These are phyloP conservation scores for Verticillium nubilum DNA, from an alignment of 2,329 filamentous ascomycete genomes.

Conservation along the genomic window DNA sequence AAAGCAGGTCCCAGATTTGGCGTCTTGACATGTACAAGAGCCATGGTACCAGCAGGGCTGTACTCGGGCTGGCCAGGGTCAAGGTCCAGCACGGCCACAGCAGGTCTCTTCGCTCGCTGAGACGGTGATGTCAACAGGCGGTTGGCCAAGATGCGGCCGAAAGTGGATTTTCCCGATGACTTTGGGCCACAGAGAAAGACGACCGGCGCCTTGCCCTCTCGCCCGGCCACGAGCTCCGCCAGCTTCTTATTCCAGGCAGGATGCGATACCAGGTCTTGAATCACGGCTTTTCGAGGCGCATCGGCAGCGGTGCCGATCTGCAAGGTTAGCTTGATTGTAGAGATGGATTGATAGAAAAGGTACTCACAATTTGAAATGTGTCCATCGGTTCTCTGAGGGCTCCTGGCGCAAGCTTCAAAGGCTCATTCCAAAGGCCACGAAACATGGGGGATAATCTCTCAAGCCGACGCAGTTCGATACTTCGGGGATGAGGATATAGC, in stretches of 20 bases:
- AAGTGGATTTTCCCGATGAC: constrained; percentile 71
- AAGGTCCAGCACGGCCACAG: constrained; percentile 56
- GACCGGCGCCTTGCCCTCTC: constrained; percentile 27
- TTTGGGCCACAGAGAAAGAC: constrained; percentile 65
- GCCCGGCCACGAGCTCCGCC: constrained; percentile 35
- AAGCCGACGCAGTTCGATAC: constrained; percentile 45
- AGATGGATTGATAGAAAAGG: neutral
- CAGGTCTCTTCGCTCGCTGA: neutral
- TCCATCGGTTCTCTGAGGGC: constrained; percentile 16
- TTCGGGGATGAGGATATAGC: constrained; percentile 46
- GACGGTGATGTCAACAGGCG: constrained; percentile 47
- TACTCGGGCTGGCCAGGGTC: constrained; percentile 77
- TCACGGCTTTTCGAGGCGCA: constrained; percentile 37
- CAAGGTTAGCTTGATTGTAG: constrained; percentile 15
- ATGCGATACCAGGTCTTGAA: constrained; percentile 52
- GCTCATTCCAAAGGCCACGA: constrained; percentile 58
- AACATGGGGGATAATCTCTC: constrained; percentile 61
- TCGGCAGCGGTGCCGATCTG: constrained; percentile 52
- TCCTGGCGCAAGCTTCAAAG: constrained; percentile 14
- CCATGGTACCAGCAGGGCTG: constrained; percentile 62
- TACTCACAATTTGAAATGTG: constrained; percentile 46
- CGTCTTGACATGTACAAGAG: constrained; percentile 54
- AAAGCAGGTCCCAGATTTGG: constrained; percentile 65
- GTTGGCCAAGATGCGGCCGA: constrained; percentile 62
- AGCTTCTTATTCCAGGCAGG: constrained; percentile 57